These are phyloP conservation scores for Fusarium newnesense DNA, from an alignment of 2,329 filamentous ascomycete genomes.

Conservation along the genomic window DNA sequence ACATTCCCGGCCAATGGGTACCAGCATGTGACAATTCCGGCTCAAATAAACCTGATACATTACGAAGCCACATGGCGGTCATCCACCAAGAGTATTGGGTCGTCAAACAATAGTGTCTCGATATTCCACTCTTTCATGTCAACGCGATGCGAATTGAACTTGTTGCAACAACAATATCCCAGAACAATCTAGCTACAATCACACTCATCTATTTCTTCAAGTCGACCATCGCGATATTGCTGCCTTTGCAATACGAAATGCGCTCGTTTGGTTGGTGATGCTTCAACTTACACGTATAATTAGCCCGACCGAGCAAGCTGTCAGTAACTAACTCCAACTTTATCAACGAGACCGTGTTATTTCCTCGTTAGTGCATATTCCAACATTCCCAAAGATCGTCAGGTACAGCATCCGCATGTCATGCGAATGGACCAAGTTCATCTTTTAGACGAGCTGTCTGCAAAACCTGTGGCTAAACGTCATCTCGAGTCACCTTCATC, in stretches of 20 bases:
- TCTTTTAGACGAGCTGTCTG: not conserved
- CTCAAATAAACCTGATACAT: not conserved
- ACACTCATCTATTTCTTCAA: not conserved
- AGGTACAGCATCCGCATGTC: too few species aligned
- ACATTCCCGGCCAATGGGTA: not conserved
- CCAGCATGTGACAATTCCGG: not conserved
- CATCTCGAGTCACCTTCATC: too few species aligned
- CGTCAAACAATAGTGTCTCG: not conserved
- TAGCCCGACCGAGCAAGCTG: too few species aligned
- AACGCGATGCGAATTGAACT: too few species aligned
- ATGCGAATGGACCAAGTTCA: too few species aligned
- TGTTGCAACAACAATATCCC: not conserved
- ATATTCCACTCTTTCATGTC: not conserved
- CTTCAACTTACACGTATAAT: not conserved
- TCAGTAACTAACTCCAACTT: not conserved
- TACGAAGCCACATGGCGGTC: not conserved
- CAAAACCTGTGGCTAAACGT: too few species aligned
- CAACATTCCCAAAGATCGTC: not conserved
- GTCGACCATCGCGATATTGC: not conserved
- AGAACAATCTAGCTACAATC: accelerated
- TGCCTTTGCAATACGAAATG: not conserved
- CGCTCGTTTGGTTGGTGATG: too few species aligned
- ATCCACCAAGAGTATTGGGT: not conserved
- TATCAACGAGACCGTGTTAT: too few species aligned
- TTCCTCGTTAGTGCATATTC: not conserved